Evolutionary conservation across 768 basidiomycete species (phyloP).

Genomic region (Kwoniella europaea): DNA sequence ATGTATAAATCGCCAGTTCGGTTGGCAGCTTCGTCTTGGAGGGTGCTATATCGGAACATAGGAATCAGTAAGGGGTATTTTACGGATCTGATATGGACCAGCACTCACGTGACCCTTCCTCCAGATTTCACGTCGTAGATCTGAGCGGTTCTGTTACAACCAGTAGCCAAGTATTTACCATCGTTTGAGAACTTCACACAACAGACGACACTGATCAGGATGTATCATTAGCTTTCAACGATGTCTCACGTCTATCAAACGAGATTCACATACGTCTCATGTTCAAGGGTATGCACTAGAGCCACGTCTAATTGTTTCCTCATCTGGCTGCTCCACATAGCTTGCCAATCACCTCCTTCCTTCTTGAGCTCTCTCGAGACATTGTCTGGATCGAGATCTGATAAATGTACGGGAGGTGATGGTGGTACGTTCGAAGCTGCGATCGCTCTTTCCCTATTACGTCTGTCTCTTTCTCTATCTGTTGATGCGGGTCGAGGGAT

Average conservation of each 20-base stretch:
- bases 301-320: constrained; percentile 78
- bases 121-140: constrained; percentile 93
- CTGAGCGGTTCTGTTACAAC: constrained; percentile 93
- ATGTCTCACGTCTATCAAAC: too few relatives aligned
- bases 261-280: constrained; percentile 71
- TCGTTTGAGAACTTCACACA: constrained; percentile 95
- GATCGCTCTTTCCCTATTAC: constrained; percentile 33
- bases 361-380: constrained; percentile 63
- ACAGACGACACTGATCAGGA: constrained; percentile 69
- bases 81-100: not conserved
- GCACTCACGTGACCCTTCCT: constrained; percentile 74
- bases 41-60: constrained; percentile 62
- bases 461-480: constrained; percentile 51
- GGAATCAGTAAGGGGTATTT: not conserved
- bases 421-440: constrained; percentile 26
- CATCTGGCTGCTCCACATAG: constrained; percentile 79
- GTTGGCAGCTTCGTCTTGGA: constrained; percentile 75
- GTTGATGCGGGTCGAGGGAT: constrained; percentile 33
- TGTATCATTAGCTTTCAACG: too few relatives aligned
- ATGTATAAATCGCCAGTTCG: constrained; percentile 84
- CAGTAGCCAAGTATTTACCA: constrained; percentile 89
- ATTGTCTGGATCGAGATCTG: constrained; percentile 59
- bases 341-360: constrained; percentile 84
- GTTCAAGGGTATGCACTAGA: constrained; percentile 83
- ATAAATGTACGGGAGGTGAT: constrained; percentile 49